Evolutionary conservation across 1,284 basidiomycete genomes (phyloP).

Genomic region (Trametes sp.): DNA sequence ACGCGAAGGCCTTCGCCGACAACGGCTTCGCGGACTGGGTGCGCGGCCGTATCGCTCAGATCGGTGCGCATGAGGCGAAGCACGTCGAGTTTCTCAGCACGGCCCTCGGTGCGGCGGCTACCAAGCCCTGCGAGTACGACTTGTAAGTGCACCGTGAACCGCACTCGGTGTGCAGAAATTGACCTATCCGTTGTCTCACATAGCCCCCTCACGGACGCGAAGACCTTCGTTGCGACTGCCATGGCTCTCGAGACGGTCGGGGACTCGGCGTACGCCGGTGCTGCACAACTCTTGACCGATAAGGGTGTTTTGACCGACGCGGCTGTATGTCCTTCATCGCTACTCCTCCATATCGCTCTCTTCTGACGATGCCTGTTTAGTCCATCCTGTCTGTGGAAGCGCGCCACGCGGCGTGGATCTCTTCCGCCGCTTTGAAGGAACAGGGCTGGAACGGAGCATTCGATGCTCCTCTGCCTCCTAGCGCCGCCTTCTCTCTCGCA

Average conservation of each 20-base stretch:
- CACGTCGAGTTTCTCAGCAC: conserved; percentile 50
- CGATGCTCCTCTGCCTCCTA: conserved; percentile 56
- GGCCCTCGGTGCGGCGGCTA: conserved; percentile 61
- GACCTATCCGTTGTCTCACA: not conserved
- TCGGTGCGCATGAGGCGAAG: conserved; percentile 61
- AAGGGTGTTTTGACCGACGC: conserved; percentile 30
- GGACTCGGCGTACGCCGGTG: conserved; percentile 59
- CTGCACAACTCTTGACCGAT: conserved; percentile 39
- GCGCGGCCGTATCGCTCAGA: conserved; percentile 58
- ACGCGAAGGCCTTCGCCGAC: conserved; percentile 54
- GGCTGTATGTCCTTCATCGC: conserved; percentile 13
- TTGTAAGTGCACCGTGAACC: conserved; percentile 51
- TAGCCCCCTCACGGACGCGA: conserved; percentile 54
- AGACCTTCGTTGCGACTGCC: conserved; percentile 57
- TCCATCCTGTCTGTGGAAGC: conserved; percentile 55
- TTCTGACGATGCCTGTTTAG: conserved; percentile 17
- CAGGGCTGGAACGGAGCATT: conserved; percentile 64
- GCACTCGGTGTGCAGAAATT: not conserved
- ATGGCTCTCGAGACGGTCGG: conserved; percentile 63
- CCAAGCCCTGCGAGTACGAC: conserved; percentile 61
- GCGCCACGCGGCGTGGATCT: conserved; percentile 60
- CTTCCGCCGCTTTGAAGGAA: conserved; percentile 51
- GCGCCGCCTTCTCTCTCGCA: conserved; percentile 43
- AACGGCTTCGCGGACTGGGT: conserved; percentile 62
- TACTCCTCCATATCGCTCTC: not conserved